These are phyloP conservation scores for Podospora didyma DNA, from an alignment of 495 filamentous ascomycete species.

Conservation along the genomic window DNA sequence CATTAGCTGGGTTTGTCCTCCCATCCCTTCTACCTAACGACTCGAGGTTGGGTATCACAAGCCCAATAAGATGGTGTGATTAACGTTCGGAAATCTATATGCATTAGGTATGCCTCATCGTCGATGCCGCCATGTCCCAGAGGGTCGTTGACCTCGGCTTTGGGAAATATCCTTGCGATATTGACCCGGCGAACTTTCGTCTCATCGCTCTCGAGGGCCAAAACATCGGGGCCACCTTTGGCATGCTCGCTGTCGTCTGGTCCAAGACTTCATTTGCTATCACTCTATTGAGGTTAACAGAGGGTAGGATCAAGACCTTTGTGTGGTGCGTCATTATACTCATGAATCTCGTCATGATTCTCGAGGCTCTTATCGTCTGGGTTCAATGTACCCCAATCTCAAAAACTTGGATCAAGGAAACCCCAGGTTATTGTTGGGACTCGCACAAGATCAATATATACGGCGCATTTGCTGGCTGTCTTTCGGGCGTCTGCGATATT, in stretches of 20 bases:
- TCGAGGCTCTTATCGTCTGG: conserved; percentile 20
- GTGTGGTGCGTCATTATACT: conserved; percentile 19
- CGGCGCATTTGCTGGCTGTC: conserved; percentile 11
- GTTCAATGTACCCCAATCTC: conserved; percentile 19
- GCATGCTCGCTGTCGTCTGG: conserved; percentile 20
- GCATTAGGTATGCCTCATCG: conserved; percentile 6
- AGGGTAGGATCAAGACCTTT: conserved; percentile 5
- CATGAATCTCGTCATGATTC: conserved; percentile 23
- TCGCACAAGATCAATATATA: conserved; percentile 1
- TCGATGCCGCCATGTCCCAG: conserved; percentile 5
- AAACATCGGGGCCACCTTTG: conserved; percentile 14
- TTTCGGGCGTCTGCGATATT: conserved; percentile 26
- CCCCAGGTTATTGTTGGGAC: conserved; percentile 25
- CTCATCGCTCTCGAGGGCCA: conserved; percentile 12
- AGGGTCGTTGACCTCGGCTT: conserved; percentile 18
- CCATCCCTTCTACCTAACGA: background rate
- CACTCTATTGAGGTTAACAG: conserved; percentile 24
- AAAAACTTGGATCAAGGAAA: conserved; percentile 13
- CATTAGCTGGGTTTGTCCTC: conserved; percentile 14
- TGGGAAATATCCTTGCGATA: conserved; percentile 28
- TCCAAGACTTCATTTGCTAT: conserved; percentile 32
- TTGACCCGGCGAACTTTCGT: conserved; percentile 8
- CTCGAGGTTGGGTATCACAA: background rate
- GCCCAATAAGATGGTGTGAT: background rate
- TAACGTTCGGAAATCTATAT: background rate